These are phyloP conservation scores for Metschnikowia kofuensis DNA, from an alignment of 805 yeast species.

Conservation along the genomic window DNA sequence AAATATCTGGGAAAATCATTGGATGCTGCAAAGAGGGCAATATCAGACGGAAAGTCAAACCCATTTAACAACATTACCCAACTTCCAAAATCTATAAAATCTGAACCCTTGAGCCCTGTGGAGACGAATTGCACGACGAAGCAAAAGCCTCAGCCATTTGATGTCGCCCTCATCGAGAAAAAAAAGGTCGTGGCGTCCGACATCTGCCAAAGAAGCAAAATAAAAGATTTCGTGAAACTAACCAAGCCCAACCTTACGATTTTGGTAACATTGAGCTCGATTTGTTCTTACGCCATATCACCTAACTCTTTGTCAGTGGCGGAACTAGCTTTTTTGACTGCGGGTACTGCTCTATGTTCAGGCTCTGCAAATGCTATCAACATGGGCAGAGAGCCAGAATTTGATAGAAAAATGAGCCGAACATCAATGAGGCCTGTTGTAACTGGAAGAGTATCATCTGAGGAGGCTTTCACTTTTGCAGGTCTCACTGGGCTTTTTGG, in stretches of 20 bases:
- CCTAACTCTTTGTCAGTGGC: slow-evolving; percentile 76
- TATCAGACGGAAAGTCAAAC: background rate
- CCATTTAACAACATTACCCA: background rate
- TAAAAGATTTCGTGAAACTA: slow-evolving; percentile 69
- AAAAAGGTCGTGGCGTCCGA: slow-evolving; percentile 9
- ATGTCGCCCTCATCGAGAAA: slow-evolving; percentile 43
- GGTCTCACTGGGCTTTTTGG: slow-evolving; percentile 71
- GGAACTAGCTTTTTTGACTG: slow-evolving; percentile 67
- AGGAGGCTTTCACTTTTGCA: slow-evolving; percentile 81
- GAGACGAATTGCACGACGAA: background rate
- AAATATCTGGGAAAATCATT: background rate
- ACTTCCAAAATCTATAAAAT: no score
- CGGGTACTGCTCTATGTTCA: slow-evolving; percentile 84
- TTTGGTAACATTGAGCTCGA: slow-evolving; percentile 84
- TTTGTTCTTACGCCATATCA: slow-evolving; percentile 90
- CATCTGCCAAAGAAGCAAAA: slow-evolving; percentile 16
- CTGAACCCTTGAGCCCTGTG: background rate
- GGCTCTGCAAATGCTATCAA: slow-evolving; percentile 96
- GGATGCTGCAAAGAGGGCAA: background rate
- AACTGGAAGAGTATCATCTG: slow-evolving; percentile 69
- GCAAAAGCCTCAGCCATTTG: slow-evolving; percentile 50
- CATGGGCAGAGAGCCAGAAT: slow-evolving; percentile 94
- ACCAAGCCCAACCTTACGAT: slow-evolving; percentile 88
- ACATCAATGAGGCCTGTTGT: slow-evolving; percentile 91
- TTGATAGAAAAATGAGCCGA: slow-evolving; percentile 82